Base-by-base conservation (phyloP, 768 basidiomycete genomes). In the Royoungia palumana region DNA sequence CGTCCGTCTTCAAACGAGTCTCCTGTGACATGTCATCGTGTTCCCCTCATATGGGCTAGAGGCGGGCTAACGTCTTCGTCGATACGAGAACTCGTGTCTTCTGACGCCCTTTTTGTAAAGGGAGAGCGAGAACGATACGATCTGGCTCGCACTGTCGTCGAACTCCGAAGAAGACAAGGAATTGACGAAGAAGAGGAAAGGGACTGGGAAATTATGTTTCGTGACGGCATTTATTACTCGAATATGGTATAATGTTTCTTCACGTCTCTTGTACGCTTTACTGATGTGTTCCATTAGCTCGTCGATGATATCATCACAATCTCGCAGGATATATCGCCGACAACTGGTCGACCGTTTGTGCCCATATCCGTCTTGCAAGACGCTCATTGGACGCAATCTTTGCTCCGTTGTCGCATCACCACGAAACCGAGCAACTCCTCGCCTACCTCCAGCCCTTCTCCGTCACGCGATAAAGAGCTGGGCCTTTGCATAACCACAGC, bases 81-180 rank as follows among this genome's bases (percentile, higher is more conserved):
- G 87, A 75, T 88, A 38, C 74, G 83, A 27, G 87, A 83, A 2
- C 64, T 94, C 22, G 62, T 94, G 13, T 81, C 84, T 9, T 83
- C 87, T 0, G 89, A 97, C 62, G 77, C 81, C 6, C 75, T 95
- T 44, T 96, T 93, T 64, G 77, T 93, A 41, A 77, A 70, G 54
- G 81, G 79, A 24, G 94, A 96, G 67, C 77, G 79, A 47, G 87
- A 86, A 53, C 72, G 94, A 53, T 97, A 94, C 62, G 77, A 82
- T 28, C 74, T 92, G 63, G 89, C 91, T 5, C 76, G 81, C 41
- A 68, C 80, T 12, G 79, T 93, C 4, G 80, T 92, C 0, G 90
- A 94, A 60, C 60, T 94, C 50, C 74, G 90, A 47, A 72, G 87
- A 53, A 71, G 71, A 32, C 68, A 72, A 24, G 81, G 80, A 14